A percentile compares a stretch with the other conserved stretches of the same genome.
Conservation (phyloP, 2,329 filamentous ascomycete species). For the Elsinoe arachidis region DNA sequence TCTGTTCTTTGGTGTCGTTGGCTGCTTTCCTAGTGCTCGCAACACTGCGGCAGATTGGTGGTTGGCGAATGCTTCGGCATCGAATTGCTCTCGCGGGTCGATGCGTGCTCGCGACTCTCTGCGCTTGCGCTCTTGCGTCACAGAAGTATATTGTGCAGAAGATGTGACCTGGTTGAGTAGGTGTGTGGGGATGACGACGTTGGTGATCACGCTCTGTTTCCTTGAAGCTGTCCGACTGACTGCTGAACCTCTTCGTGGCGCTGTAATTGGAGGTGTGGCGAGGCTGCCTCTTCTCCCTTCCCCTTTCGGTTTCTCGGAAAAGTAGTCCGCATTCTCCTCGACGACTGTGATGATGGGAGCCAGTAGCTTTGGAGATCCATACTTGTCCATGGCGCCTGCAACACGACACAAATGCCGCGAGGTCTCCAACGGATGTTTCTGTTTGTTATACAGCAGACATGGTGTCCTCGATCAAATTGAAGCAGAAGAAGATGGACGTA, state of each 20-base stretch:
- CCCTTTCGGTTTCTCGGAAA: neutral
- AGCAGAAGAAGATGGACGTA: too few relatives aligned
- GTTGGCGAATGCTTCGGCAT: slow-evolving; percentile 6
- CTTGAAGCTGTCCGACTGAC: neutral
- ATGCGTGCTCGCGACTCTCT: slow-evolving; percentile 1
- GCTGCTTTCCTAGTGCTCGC: neutral
- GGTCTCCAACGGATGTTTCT: too few relatives aligned
- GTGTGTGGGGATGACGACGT: slow-evolving; percentile 4
- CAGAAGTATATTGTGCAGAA: neutral
- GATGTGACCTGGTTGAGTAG: slow-evolving; percentile 1
- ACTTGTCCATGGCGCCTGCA: neutral
- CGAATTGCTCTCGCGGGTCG: slow-evolving; percentile 6
- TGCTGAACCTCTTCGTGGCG: neutral
- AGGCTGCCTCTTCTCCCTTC: neutral
- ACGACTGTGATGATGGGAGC: slow-evolving; percentile 6
- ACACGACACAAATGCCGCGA: too few relatives aligned
- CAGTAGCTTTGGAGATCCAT: neutral
- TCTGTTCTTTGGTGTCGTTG: neutral
- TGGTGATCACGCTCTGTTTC: slow-evolving; percentile 3
- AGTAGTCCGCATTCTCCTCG: slow-evolving; percentile 4
- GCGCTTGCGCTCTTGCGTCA: neutral
- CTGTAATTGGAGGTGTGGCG: neutral
- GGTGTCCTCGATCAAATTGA: too few relatives aligned
- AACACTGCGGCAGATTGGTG: neutral
- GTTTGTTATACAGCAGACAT: too few relatives aligned